A percentile compares a stretch with the other conserved stretches of the same genome.
Evolutionary conservation across 768 basidiomycete species (phyloP).

Genomic region (Obba rivulosa): DNA sequence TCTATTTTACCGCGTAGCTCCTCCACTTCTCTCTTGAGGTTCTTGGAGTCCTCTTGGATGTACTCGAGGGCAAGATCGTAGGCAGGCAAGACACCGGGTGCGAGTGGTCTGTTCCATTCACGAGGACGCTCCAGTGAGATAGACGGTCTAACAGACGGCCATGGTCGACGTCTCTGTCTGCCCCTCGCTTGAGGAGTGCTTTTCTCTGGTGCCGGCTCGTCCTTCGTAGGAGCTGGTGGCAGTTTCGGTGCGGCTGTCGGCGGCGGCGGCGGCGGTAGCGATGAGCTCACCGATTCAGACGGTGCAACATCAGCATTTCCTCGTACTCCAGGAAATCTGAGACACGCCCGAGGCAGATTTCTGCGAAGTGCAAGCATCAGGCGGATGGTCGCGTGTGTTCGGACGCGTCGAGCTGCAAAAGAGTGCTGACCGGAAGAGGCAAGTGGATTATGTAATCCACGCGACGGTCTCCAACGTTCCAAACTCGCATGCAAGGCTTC

Average conservation of each 20-base stretch:
- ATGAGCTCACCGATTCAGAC: constrained; percentile 1
- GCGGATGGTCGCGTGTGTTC: no score
- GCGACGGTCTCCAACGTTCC: no score
- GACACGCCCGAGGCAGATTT: constrained; percentile 10
- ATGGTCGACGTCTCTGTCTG: constrained; percentile 3
- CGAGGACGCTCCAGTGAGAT: constrained; percentile 49
- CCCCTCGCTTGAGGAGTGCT: constrained; percentile 5
- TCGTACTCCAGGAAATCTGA: constrained; percentile 11
- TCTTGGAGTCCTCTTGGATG: constrained; percentile 56
- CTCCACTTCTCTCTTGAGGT: constrained; percentile 40
- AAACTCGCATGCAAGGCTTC: no score
- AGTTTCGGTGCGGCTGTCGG: constrained; percentile 6
- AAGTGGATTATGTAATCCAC: no score
- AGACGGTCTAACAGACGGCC: constrained; percentile 37
- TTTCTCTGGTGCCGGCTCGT: not conserved
- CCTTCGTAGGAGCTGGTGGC: not conserved
- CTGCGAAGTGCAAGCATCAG: constrained; percentile 20
- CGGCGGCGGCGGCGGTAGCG: constrained; percentile 11
- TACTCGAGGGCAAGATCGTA: constrained; percentile 82
- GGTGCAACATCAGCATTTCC: constrained; percentile 18
- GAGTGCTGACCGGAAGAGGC: no score
- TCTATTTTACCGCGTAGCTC: constrained; percentile 26
- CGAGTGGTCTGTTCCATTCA: constrained; percentile 62
- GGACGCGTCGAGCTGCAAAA: no score
- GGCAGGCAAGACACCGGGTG: constrained; percentile 58